Percentiles rank a stretch among this genome's conserved stretches.
These are phyloP conservation scores for Tulasnella sp. DNA, from an alignment of 768 basidiomycete genomes.

Conservation along the genomic window DNA sequence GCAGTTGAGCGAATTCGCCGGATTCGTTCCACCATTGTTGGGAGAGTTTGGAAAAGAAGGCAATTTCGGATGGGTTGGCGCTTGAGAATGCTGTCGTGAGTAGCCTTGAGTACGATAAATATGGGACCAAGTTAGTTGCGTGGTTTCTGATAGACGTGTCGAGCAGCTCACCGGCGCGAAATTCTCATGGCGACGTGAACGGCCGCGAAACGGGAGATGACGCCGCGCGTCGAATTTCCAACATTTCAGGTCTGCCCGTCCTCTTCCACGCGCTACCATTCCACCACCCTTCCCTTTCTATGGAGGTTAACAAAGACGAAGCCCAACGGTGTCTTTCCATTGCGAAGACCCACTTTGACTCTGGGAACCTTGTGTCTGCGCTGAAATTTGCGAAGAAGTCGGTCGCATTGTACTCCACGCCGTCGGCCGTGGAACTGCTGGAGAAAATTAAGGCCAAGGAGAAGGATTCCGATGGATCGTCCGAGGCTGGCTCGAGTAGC, in stretches of 20 bases:
- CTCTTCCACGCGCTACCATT: neutral
- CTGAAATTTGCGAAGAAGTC: slow-evolving; percentile 86
- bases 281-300: neutral
- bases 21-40: slow-evolving; percentile 93
- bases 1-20: slow-evolving; percentile 79
- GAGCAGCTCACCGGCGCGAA: neutral
- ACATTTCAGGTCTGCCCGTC: neutral
- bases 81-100: slow-evolving; percentile 27
- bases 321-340: slow-evolving; percentile 70
- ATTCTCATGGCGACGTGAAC: neutral
- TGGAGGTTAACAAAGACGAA: slow-evolving; percentile 65
- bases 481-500: slow-evolving; percentile 27
- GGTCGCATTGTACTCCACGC: slow-evolving; percentile 64
- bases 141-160: neutral
- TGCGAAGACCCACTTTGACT: slow-evolving; percentile 59
- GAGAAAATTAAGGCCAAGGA: slow-evolving; percentile 49
- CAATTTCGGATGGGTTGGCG: slow-evolving; percentile 69
- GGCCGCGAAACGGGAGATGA: neutral
- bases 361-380: slow-evolving; percentile 62
- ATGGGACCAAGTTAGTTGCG: neutral
- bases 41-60: slow-evolving; percentile 78
- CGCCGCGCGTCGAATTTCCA: neutral
- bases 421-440: slow-evolving; percentile 58
- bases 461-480: slow-evolving; percentile 18
- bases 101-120: neutral